Percentiles rank a stretch among this genome's conserved stretches.
Evolutionary conservation across 176 grass and related monocot species (phyloP).

Genomic region (Bothriochloa decipiens): DNA sequence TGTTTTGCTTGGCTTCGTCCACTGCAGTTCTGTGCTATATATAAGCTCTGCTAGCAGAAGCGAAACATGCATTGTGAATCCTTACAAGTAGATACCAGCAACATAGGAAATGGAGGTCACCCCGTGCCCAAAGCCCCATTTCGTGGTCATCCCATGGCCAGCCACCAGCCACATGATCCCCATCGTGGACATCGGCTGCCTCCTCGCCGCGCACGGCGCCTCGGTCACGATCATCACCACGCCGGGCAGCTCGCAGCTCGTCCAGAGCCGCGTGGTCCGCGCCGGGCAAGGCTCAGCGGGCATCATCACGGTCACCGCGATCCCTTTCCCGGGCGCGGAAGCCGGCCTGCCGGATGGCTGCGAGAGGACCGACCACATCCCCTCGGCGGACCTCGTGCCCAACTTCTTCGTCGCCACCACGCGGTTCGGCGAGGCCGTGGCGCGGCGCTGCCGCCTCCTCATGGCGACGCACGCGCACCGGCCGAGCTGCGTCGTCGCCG

Average conservation of each 20-base stretch:
- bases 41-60: not conserved
- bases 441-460: not conserved
- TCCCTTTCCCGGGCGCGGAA: constrained; percentile 47
- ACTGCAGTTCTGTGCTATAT: not conserved
- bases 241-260: constrained; percentile 35
- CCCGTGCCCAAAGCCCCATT: constrained; percentile 38
- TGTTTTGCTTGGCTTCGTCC: constrained; percentile 5
- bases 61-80: not conserved
- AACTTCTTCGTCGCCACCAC: constrained; percentile 47
- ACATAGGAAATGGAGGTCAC: not conserved
- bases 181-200: constrained; percentile 63
- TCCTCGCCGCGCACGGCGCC: constrained; percentile 60
- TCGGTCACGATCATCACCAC: constrained; percentile 60
- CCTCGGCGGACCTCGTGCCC: not conserved
- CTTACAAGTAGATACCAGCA: not conserved
- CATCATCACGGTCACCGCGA: constrained; percentile 21
- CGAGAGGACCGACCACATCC: constrained; percentile 56
- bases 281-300: not conserved
- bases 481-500: constrained; percentile 56
- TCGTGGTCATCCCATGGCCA: constrained; percentile 62
- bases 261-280: constrained; percentile 47
- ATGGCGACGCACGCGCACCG: not conserved
- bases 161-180: constrained; percentile 73
- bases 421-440: constrained; percentile 45
- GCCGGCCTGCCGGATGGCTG: constrained; percentile 53